These are phyloP conservation scores for Talaromyces thailandensis DNA, from an alignment of 495 filamentous ascomycete species.

Conservation along the genomic window DNA sequence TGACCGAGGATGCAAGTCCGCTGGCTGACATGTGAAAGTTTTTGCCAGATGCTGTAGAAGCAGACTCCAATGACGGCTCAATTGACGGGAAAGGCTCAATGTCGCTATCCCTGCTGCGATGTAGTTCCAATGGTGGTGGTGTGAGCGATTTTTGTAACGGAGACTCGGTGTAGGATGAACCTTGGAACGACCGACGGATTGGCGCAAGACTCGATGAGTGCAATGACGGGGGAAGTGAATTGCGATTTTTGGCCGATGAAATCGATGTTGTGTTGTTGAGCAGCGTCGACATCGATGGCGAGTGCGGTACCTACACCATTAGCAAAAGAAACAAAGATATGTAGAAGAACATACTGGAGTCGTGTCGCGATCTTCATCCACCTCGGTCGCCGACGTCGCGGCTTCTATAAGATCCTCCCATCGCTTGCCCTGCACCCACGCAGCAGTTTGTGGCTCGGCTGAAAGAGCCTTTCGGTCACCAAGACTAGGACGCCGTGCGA, in stretches of 20 bases:
- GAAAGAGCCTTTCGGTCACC: conserved; percentile 75
- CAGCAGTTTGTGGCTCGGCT: conserved; percentile 64
- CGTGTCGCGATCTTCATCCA: conserved; percentile 75
- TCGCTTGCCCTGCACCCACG: conserved; percentile 68
- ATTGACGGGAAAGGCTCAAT: conserved; percentile 78
- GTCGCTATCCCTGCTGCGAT: conserved; percentile 42
- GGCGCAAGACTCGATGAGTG: conserved; percentile 28
- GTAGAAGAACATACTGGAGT: conserved; percentile 55
- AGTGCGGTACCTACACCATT: conserved; percentile 49
- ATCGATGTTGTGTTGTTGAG: conserved; percentile 35
- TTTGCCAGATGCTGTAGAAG: conserved; percentile 40
- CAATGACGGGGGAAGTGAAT: conserved; percentile 66
- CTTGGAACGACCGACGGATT: conserved; percentile 42
- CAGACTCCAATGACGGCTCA: conserved; percentile 56
- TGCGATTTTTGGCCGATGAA: conserved; percentile 46
- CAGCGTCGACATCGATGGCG: conserved; percentile 45
- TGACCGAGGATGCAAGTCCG: conserved; percentile 33
- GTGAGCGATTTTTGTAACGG: conserved; percentile 80
- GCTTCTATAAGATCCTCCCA: conserved; percentile 95
- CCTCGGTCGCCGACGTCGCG: conserved; percentile 79
- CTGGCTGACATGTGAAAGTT: conserved; percentile 57
- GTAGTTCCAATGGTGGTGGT: conserved; percentile 61
- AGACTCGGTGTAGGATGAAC: conserved; percentile 73
- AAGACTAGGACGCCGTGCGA: conserved; percentile 54
- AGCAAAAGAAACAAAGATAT: neutral